A percentile compares a stretch with the other conserved stretches of the same genome.
phyloP scores from a whole-genome alignment of 2,329 filamentous ascomycete genomes.

The Exophiala phaeomuriformis region DNA sequence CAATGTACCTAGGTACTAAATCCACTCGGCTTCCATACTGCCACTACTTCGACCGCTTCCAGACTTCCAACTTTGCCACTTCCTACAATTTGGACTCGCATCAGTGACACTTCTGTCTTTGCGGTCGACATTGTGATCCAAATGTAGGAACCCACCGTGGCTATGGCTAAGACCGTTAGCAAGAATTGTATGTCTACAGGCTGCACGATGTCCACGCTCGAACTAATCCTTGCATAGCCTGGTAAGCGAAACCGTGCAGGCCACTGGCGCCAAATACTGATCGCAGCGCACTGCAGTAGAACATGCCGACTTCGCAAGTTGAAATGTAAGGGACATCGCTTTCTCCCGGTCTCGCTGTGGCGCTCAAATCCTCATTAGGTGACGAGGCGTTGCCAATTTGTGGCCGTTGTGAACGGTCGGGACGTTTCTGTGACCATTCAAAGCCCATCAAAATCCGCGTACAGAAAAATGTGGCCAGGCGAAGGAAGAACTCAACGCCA shows the following conservation, averaged over 20 bases:
- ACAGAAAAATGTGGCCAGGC: not conserved
- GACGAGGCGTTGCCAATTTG: slow-evolving; percentile 11
- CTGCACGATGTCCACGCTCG: not conserved
- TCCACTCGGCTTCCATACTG: too few relatives aligned
- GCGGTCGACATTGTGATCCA: too few relatives aligned
- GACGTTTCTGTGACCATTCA: slow-evolving; percentile 11
- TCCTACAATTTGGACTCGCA: too few relatives aligned
- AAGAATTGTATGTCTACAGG: slow-evolving; percentile 5
- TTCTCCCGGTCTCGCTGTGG: too few relatives aligned
- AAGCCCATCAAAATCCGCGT: slow-evolving; percentile 9
- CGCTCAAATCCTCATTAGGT: slow-evolving; percentile 38
- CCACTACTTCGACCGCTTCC: too few relatives aligned
- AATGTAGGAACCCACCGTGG: too few relatives aligned
- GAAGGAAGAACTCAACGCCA: not conserved
- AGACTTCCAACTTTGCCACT: too few relatives aligned
- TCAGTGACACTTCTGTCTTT: too few relatives aligned
- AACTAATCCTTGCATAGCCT: slow-evolving; percentile 1
- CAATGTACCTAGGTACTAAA: too few relatives aligned
- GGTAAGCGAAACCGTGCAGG: not conserved
- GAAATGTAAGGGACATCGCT: slow-evolving; percentile 5
- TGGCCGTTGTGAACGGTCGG: slow-evolving; percentile 7
- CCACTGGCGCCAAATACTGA: not conserved
- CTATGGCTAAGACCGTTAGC: slow-evolving; percentile 8
- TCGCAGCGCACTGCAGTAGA: slow-evolving; percentile 3
- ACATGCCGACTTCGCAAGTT: slow-evolving; percentile 13